phyloP scores from a whole-genome alignment of 352 stramenopile species.

The Phytophthora meadii region DNA sequence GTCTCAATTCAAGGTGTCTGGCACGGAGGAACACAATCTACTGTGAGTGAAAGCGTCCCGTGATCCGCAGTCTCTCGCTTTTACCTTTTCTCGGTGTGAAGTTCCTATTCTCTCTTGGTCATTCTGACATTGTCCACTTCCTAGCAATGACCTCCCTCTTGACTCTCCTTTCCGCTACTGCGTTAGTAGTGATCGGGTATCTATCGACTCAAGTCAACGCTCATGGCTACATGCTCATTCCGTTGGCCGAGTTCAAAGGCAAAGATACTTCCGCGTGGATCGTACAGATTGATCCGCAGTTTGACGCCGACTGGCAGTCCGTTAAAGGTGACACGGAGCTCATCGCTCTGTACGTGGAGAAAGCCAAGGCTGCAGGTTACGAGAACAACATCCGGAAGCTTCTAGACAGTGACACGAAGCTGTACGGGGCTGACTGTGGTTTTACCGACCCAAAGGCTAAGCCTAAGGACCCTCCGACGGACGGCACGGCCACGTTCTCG shows the following conservation, averaged over 20 bases:
- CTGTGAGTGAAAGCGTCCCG: neutral
- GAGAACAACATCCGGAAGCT: constrained; percentile 28
- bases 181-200: neutral
- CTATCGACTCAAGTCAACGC: neutral
- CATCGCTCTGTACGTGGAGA: constrained; percentile 30
- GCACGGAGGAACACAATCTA: neutral
- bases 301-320: constrained; percentile 28
- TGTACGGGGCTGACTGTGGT: neutral
- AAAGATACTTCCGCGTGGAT: constrained; percentile 31
- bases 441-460: neutral
- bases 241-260: constrained; percentile 33
- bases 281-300: constrained; percentile 42
- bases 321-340: constrained; percentile 23
- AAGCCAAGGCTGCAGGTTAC: constrained; percentile 15
- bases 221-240: constrained; percentile 38
- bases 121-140: neutral
- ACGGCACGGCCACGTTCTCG: neutral
- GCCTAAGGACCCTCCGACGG: neutral
- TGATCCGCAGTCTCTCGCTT: too few relatives aligned
- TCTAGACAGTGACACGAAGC: neutral
- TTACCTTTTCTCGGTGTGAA: neutral
- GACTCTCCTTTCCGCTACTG: neutral
- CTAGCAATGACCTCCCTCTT: neutral
- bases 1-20: too few relatives aligned
- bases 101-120: neutral